Evolutionary conservation across 2,329 filamentous ascomycete genomes (phyloP).

Genomic region (Rutstroemia sydowiana): DNA sequence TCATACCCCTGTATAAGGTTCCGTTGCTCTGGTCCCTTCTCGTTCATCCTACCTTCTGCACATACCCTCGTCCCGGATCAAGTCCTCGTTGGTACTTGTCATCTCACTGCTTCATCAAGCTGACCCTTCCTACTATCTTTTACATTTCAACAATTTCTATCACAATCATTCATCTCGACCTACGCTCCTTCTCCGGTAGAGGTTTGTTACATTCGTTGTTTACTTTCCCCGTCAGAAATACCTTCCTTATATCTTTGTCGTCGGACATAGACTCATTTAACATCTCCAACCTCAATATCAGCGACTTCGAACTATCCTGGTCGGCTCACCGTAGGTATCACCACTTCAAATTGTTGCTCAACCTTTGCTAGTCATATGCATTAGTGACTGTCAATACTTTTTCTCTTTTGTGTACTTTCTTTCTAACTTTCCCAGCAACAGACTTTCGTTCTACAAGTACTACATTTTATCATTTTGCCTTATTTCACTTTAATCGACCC

Average conservation of each 20-base stretch:
- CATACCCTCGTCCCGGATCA: not conserved
- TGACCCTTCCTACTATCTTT: not conserved
- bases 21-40: not conserved
- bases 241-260: not conserved
- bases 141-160: not conserved
- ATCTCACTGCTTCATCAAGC: not conserved
- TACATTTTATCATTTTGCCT: not conserved
- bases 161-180: not conserved
- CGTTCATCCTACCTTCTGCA: not conserved
- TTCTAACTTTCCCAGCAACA: not conserved
- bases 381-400: not conserved
- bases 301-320: not conserved
- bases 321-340: conserved; percentile 3
- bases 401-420: not conserved
- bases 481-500: not conserved
- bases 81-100: not conserved
- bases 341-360: not conserved
- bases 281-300: not conserved
- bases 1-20: not conserved
- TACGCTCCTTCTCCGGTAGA: not conserved
- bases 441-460: not conserved
- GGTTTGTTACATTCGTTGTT: not conserved
- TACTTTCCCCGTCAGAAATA: not conserved
- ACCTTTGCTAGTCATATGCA: not conserved
- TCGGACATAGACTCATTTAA: not conserved